Conservation (phyloP, 1,284 basidiomycete genomes). For the Leccinum insolens region DNA sequence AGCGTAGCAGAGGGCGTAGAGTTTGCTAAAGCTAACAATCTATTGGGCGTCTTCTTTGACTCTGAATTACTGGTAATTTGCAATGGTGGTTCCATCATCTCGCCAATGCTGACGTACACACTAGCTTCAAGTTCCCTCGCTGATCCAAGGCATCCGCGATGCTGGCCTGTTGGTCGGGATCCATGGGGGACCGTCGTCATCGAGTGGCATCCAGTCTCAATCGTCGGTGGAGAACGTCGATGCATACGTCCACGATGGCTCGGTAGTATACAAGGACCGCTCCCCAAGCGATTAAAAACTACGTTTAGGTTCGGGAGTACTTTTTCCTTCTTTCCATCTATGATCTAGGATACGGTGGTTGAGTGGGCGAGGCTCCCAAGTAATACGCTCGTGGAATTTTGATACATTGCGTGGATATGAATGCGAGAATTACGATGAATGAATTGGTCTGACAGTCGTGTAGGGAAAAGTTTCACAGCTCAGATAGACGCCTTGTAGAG, state of each 20-base stretch:
- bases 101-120: conserved; percentile 6
- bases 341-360: conserved; percentile 28
- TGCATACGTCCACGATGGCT: conserved; percentile 63
- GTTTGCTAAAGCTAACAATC: conserved; percentile 92
- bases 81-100: background rate
- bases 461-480: conserved; percentile 16
- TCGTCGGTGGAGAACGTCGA: conserved; percentile 61
- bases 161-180: conserved; percentile 86
- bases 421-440: conserved; percentile 13
- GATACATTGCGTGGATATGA: conserved; percentile 34
- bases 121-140: conserved; percentile 76
- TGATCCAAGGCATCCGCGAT: conserved; percentile 86
- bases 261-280: conserved; percentile 67
- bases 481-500: conserved; percentile 71
- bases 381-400: conserved; percentile 23
- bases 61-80: conserved; percentile 78
- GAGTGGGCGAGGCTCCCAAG: conserved; percentile 19
- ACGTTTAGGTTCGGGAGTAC: conserved; percentile 25
- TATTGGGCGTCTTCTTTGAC: conserved; percentile 92
- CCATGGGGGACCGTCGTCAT: conserved; percentile 58
- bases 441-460: conserved; percentile 11
- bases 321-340: conserved; percentile 16
- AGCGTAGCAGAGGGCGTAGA: conserved; percentile 92
- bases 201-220: conserved; percentile 43
- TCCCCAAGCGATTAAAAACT: conserved; percentile 49